A percentile compares a stretch with the other conserved stretches of the same genome.
phyloP scores from a whole-genome alignment of 257 asterid genomes.

The Salvia miltiorrhiza region DNA sequence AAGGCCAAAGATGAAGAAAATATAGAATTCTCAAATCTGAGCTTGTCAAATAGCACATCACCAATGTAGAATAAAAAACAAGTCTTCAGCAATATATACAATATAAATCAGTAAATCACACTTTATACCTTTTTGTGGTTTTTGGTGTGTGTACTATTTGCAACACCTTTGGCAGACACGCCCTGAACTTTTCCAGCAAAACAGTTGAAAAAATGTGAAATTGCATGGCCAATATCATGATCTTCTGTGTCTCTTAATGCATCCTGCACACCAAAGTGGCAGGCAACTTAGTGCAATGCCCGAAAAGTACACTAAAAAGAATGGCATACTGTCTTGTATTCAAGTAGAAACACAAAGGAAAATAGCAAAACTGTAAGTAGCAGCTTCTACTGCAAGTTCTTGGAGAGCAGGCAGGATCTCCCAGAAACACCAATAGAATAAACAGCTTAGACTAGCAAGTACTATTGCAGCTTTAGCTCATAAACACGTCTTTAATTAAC shows the following conservation, averaged over 20 bases:
- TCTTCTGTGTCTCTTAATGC: constrained; percentile 78
- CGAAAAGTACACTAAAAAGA: background rate
- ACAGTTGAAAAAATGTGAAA: constrained; percentile 79
- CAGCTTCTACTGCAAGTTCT: background rate
- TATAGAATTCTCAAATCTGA: background rate
- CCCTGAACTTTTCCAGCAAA: constrained; percentile 57
- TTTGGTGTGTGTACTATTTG: constrained; percentile 44
- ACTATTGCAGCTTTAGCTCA: background rate
- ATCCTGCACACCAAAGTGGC: constrained; percentile 52
- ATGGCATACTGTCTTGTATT: background rate
- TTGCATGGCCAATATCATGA: constrained; percentile 72
- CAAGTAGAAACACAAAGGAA: background rate
- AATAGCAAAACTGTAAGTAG: background rate
- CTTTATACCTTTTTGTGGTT: constrained; percentile 61
- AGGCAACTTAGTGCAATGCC: constrained; percentile 4
- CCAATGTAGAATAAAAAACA: background rate
- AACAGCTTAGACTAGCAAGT: background rate
- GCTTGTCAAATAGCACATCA: background rate
- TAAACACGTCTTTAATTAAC: background rate
- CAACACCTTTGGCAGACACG: constrained; percentile 40
- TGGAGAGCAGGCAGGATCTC: background rate
- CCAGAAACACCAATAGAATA: background rate
- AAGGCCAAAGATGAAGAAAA: background rate
- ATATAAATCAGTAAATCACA: background rate
- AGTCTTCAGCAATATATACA: background rate